Evolutionary conservation across 2,329 filamentous ascomycete genomes (phyloP), one percentile per base, ranked within the genome.

Genomic region (Fusarium sp.): DNA sequence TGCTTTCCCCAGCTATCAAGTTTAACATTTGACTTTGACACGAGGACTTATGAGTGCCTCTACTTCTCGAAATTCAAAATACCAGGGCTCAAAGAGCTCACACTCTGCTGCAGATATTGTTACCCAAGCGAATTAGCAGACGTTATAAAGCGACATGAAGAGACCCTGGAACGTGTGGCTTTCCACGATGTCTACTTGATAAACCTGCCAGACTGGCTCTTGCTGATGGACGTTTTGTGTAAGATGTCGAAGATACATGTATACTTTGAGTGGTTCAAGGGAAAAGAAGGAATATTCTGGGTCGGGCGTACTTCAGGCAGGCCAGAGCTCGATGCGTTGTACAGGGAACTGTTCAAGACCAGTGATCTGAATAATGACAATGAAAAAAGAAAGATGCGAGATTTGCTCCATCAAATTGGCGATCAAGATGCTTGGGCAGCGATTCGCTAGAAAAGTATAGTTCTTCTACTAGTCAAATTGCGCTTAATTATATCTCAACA

Each of bases 21-120:
- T 8, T n/a, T 43, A 18, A 43, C 25, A 23, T 18, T 43, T 25
- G 35, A 28, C 25, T 30, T 56, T 43, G 52, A 56, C 10, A 7
- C 10, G 12, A 3, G 2, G 6, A 11, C 32, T 21, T 3, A 19
- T 3, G n/a, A 35, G 1, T 19, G 12, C 12, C 49, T 52, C 9
- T 33, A 35, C 12, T 23, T 25, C n/a, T 54, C 52, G 11, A 6
- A 13, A 8, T 30, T 56, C 21, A 19, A 18, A 23, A 43, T 56
- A 9, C 52, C 52, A 56, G 4, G 8, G 25, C 52, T 56, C 11
- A 25, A 16, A 43, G 35, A 42, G 15, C 52, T 56, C 25, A 32
- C 15, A 4, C 35, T 56, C 37, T n/a, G 15, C 28, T 30, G 52
- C 23, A 54, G 10, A 16, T 4, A 16, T 16, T 37, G 32, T 2